Conservation (phyloP, 139 green algal species). For the Eudorina sp. region DNA sequence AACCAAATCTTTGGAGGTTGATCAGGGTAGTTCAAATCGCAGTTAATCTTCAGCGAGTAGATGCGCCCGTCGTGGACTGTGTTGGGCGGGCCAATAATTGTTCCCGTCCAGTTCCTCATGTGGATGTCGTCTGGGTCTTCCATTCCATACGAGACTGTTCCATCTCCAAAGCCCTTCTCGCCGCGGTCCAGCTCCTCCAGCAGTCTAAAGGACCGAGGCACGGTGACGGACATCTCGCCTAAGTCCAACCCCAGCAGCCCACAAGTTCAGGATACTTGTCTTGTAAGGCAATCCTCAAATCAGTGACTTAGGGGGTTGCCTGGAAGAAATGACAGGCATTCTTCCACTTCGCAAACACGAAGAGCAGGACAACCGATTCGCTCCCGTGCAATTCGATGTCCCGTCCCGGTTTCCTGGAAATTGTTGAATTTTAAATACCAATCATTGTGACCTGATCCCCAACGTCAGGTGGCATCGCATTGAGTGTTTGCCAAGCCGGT, state of each 20-base stretch:
- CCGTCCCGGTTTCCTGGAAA: too few relatives aligned
- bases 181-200: conserved; percentile 96
- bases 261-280: neutral
- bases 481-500: too few relatives aligned
- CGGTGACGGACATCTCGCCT: conserved; percentile 46
- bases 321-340: too few relatives aligned
- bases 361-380: too few relatives aligned
- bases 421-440: too few relatives aligned
- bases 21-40: conserved; percentile 90
- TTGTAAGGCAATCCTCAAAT: too few relatives aligned
- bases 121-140: conserved; percentile 87
- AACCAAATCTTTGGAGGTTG: conserved; percentile 75
- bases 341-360: too few relatives aligned
- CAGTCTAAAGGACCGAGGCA: conserved; percentile 97
- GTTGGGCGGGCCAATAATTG: conserved; percentile 95
- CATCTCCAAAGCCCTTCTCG: conserved; percentile 96
- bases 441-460: too few relatives aligned
- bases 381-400: too few relatives aligned
- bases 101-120: conserved; percentile 97
- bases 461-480: too few relatives aligned
- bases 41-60: conserved; percentile 88
- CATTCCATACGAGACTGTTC: conserved; percentile 97
- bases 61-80: conserved; percentile 93
- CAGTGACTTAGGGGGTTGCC: too few relatives aligned
- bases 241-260: neutral